phyloP scores from a whole-genome alignment of 1,284 basidiomycete genomes.

The Tilletia walkeri region DNA sequence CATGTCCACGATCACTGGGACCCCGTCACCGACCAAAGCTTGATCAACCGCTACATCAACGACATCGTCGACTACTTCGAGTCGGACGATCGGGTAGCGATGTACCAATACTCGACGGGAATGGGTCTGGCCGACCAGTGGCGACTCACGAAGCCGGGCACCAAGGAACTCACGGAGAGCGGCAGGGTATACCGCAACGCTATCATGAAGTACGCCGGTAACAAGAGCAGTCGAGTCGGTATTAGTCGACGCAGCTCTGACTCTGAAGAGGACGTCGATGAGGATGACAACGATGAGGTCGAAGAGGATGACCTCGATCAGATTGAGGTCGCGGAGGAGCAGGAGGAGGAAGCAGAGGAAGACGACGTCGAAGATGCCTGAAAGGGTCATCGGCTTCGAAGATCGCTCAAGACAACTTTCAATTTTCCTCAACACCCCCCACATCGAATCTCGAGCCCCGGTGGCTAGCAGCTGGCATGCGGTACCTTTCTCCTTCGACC shows the following conservation, averaged over 20 bases:
- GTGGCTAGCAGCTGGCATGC: no score
- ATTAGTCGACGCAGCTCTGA: background rate
- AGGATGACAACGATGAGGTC: background rate
- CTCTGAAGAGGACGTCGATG: background rate
- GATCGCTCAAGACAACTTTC: no score
- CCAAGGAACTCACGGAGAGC: constrained; percentile 3
- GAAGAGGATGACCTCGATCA: background rate
- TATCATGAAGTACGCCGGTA: background rate
- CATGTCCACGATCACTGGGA: background rate
- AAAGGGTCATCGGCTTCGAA: no score
- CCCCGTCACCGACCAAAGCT: constrained; percentile 21
- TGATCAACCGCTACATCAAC: constrained; percentile 31
- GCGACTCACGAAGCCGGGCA: background rate
- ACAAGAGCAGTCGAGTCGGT: background rate
- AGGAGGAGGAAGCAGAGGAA: background rate
- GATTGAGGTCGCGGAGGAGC: background rate
- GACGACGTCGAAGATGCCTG: background rate
- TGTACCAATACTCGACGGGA: constrained; percentile 26
- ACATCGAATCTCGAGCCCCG: no score
- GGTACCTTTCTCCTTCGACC: no score
- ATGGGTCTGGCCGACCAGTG: constrained; percentile 4
- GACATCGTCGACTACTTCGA: constrained; percentile 39
- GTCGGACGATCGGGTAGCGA: constrained; percentile 33
- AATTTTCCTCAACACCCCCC: no score
- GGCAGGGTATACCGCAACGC: background rate